Percentiles rank a stretch among this genome's conserved stretches.
These are phyloP conservation scores for Coriaria nepalensis DNA, from an alignment of 306 rosid genomes.

Conservation along the genomic window DNA sequence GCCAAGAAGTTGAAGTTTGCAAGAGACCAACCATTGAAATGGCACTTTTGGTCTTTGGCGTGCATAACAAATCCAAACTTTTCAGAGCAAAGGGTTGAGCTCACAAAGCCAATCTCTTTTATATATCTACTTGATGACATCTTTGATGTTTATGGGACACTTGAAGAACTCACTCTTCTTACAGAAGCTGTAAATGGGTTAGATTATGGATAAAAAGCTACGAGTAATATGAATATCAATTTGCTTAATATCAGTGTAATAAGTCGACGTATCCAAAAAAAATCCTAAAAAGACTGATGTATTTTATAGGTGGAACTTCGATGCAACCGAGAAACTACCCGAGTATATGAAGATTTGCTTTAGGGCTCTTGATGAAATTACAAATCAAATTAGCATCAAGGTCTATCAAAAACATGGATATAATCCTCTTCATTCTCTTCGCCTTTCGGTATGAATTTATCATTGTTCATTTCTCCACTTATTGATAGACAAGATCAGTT, in stretches of 20 bases:
- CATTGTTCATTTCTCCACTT: no score
- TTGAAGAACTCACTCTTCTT: slow-evolving; percentile 41
- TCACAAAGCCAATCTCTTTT: slow-evolving; percentile 53
- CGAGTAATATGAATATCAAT: no score
- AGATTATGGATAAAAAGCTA: no score
- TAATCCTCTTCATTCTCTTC: slow-evolving; percentile 25
- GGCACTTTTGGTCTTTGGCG: slow-evolving; percentile 53
- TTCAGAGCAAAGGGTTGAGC: slow-evolving; percentile 48
- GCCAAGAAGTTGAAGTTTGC: slow-evolving; percentile 32
- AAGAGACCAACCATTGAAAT: slow-evolving; percentile 57
- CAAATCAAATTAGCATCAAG: slow-evolving; percentile 36
- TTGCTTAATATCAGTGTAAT: no score
- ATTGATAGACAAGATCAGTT: no score
- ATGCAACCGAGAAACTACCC: slow-evolving; percentile 28
- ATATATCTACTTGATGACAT: slow-evolving; percentile 55
- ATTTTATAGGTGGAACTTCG: slow-evolving; percentile 45
- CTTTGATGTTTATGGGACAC: slow-evolving; percentile 50
- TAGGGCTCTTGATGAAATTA: slow-evolving; percentile 27
- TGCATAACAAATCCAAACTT: slow-evolving; percentile 31
- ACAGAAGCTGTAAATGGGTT: slow-evolving; percentile 46
- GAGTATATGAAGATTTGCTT: slow-evolving; percentile 45
- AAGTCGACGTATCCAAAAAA: no score
- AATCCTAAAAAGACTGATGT: no score
- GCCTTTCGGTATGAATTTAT: no score
- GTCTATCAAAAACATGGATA: slow-evolving; percentile 34